These are phyloP conservation scores for Phytophthora capsici DNA, from an alignment of 352 stramenopile species.

Conservation along the genomic window DNA sequence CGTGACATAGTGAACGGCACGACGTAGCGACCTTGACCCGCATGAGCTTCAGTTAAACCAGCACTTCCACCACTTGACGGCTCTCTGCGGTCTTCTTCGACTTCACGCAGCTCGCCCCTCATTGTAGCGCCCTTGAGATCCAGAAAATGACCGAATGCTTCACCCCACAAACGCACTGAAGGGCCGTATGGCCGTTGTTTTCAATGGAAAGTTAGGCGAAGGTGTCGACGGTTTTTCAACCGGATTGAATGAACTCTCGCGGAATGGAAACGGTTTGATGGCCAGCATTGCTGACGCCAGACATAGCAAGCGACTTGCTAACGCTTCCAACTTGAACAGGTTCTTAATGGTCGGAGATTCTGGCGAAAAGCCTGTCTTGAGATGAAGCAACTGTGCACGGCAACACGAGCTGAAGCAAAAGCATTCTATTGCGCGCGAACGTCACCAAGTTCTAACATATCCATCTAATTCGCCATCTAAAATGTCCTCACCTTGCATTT, in stretches of 20 bases:
- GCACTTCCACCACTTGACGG: neutral
- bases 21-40: constrained; percentile 53
- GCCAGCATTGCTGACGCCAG: neutral
- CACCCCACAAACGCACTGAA: constrained; percentile 9
- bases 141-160: constrained; percentile 18
- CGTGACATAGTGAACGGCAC: constrained; percentile 55
- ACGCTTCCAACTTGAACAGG: neutral
- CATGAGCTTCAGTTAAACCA: constrained; percentile 1
- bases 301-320: constrained; percentile 3
- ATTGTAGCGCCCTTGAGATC: constrained; percentile 19
- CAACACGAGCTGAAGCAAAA: constrained; percentile 39
- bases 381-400: too few relatives aligned
- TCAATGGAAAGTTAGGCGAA: constrained; percentile 28
- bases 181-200: constrained; percentile 34
- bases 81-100: constrained; percentile 23
- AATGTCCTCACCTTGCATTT: constrained; percentile 42
- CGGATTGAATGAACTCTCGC: constrained; percentile 19
- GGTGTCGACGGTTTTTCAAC: constrained; percentile 29
- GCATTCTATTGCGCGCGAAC: constrained; percentile 53
- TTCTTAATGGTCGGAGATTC: neutral
- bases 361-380: neutral
- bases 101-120: constrained; percentile 24
- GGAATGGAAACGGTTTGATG: constrained; percentile 6
- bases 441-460: constrained; percentile 58
- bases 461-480: constrained; percentile 56